These are phyloP conservation scores for Ceratocystis alfenasii DNA, from an alignment of 2,329 filamentous ascomycete genomes.

Conservation along the genomic window DNA sequence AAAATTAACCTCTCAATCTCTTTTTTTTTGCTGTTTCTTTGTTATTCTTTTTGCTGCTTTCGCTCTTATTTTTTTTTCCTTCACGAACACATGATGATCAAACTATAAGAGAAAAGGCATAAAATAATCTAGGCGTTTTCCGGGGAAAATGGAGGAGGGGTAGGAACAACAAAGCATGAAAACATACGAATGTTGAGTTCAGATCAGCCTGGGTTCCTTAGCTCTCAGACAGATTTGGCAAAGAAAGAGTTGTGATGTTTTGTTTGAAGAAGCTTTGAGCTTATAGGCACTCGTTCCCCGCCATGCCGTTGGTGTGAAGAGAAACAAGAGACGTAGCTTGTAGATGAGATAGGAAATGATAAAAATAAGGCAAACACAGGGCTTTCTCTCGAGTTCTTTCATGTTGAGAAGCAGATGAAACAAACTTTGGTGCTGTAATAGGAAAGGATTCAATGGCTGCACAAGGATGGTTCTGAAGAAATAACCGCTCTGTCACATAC, in stretches of 20 bases:
- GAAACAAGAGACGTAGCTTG: too few relatives aligned
- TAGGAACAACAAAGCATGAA: not conserved
- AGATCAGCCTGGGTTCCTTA: not conserved
- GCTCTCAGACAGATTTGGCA: constrained; percentile 8
- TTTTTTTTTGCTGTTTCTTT: constrained; percentile 17
- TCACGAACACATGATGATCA: not conserved
- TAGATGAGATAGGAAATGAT: too few relatives aligned
- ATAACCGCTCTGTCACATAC: too few relatives aligned
- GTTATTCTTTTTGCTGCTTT: constrained; percentile 14
- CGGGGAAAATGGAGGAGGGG: not conserved
- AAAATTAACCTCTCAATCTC: constrained; percentile 19
- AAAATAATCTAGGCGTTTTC: constrained; percentile 9
- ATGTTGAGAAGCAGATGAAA: too few relatives aligned
- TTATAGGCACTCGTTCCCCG: not conserved
- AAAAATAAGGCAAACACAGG: too few relatives aligned
- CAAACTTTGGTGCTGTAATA: too few relatives aligned
- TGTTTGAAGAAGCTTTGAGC: not conserved
- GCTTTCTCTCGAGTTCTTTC: too few relatives aligned
- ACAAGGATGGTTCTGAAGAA: too few relatives aligned
- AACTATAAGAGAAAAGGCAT: not conserved
- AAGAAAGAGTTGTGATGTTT: constrained; percentile 2
- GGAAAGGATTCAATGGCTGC: too few relatives aligned
- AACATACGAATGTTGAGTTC: not conserved
- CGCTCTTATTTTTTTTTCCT: constrained; percentile 3
- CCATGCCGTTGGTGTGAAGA: too few relatives aligned